A percentile compares a stretch with the other conserved stretches of the same genome.
These are phyloP conservation scores for Suillus subalutaceus DNA, from an alignment of 768 basidiomycete species.

Conservation along the genomic window DNA sequence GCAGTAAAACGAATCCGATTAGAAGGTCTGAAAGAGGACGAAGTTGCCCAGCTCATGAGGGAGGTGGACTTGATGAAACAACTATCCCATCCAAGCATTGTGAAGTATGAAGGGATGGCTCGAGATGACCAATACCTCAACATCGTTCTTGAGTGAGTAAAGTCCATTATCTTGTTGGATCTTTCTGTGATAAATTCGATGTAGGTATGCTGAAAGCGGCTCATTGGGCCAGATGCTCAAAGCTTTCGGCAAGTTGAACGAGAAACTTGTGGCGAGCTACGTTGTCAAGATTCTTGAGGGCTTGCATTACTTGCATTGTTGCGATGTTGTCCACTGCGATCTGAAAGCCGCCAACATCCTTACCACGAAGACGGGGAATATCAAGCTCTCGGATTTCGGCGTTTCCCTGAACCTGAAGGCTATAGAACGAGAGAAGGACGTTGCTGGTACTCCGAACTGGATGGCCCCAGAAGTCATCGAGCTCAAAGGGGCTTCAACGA, in stretches of 20 bases:
- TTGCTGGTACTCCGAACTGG: slow-evolving; percentile 97
- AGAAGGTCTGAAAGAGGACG: slow-evolving; percentile 88
- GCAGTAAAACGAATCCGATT: slow-evolving; percentile 96
- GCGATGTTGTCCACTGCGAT: slow-evolving; percentile 95
- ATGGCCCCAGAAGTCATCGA: slow-evolving; percentile 99
- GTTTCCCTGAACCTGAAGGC: slow-evolving; percentile 95
- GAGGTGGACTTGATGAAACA: slow-evolving; percentile 94
- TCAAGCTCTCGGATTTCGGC: slow-evolving; percentile 97
- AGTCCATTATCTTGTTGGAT: slow-evolving; percentile 16
- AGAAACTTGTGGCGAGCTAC: slow-evolving; percentile 88
- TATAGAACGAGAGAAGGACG: slow-evolving; percentile 83
- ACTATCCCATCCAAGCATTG: slow-evolving; percentile 91
- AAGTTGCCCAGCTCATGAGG: slow-evolving; percentile 88
- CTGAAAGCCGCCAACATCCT: slow-evolving; percentile 98
- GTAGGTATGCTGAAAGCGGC: slow-evolving; percentile 94
- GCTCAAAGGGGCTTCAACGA: slow-evolving; percentile 89
- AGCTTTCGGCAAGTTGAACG: slow-evolving; percentile 92
- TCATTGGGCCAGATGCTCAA: slow-evolving; percentile 92
- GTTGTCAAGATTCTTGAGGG: slow-evolving; percentile 98
- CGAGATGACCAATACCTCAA: slow-evolving; percentile 86
- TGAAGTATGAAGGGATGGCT: slow-evolving; percentile 96
- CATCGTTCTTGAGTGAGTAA: slow-evolving; percentile 90
- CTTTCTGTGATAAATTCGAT: slow-evolving; percentile 16
- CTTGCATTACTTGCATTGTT: slow-evolving; percentile 86
- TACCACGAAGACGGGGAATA: slow-evolving; percentile 97